Percentiles rank a stretch among this genome's conserved stretches.
Conservation (phyloP, 2,329 filamentous ascomycete species). For the Daldinia sp. region DNA sequence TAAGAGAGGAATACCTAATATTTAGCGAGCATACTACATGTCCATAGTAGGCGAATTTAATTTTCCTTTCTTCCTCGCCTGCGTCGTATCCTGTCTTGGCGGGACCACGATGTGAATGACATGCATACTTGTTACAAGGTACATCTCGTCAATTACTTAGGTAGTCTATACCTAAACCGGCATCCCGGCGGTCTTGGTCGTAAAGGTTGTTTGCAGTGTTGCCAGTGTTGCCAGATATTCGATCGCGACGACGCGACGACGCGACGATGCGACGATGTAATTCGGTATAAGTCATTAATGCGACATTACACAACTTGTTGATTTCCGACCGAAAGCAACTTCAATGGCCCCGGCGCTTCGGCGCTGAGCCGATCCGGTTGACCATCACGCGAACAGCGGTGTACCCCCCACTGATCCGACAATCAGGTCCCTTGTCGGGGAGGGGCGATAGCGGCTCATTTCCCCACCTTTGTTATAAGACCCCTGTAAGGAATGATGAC, state of each 20-base stretch:
- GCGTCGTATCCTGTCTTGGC: slow-evolving; percentile 20
- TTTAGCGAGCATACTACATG: slow-evolving; percentile 2
- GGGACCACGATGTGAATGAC: slow-evolving; percentile 21
- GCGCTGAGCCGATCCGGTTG: slow-evolving; percentile 15
- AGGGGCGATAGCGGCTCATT: slow-evolving; percentile 32
- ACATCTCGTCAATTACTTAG: background rate
- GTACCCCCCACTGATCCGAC: slow-evolving; percentile 31
- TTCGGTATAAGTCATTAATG: background rate
- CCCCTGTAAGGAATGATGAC: slow-evolving; percentile 35
- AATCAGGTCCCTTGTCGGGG: slow-evolving; percentile 17
- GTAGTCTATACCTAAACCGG: slow-evolving; percentile 4
- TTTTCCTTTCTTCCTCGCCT: slow-evolving; percentile 21
- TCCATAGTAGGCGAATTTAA: slow-evolving; percentile 5
- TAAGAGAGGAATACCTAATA: slow-evolving; percentile 4
- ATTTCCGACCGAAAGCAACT: background rate
- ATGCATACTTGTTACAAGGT: slow-evolving; percentile 4
- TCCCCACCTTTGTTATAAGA: slow-evolving; percentile 25
- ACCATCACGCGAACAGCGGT: slow-evolving; percentile 36
- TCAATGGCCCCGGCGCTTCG: slow-evolving; percentile 17
- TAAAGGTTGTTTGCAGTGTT: background rate
- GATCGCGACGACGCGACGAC: no score
- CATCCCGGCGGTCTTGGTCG: background rate
- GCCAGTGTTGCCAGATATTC: background rate
- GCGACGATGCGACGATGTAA: no score
- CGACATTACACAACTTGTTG: background rate